A percentile compares a stretch with the other conserved stretches of the same genome.
Conservation (phyloP, 2,329 filamentous ascomycete species). For the Apiospora koreana region DNA sequence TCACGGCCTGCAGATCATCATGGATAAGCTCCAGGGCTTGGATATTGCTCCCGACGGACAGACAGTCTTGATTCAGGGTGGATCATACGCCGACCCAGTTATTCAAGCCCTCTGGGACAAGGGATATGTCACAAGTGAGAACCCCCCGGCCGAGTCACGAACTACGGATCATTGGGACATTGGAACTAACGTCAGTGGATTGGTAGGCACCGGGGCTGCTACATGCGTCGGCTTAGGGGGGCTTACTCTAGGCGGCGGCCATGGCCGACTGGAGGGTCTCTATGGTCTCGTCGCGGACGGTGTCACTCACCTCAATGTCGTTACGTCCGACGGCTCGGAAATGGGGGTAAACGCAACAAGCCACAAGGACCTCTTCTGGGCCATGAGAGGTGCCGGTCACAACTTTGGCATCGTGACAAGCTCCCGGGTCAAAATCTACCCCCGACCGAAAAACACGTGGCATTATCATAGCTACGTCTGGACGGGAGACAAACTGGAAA, state of each 20-base stretch:
- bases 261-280: slow-evolving; percentile 24
- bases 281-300: slow-evolving; percentile 27
- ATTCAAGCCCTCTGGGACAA: slow-evolving; percentile 17
- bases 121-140: slow-evolving; percentile 18
- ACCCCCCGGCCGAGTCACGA: neutral
- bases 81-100: slow-evolving; percentile 13
- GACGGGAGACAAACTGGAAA: slow-evolving; percentile 21
- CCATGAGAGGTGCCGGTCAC: slow-evolving; percentile 10
- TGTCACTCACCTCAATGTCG: slow-evolving; percentile 21
- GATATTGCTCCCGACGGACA: slow-evolving; percentile 3
- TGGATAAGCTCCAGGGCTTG: slow-evolving; percentile 20
- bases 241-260: slow-evolving; percentile 26
- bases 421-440: slow-evolving; percentile 35
- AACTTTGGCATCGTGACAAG: slow-evolving; percentile 20
- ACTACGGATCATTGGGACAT: no score
- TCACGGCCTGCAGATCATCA: slow-evolving; percentile 25
- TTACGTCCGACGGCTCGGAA: slow-evolving; percentile 20
- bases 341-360: slow-evolving; percentile 12
- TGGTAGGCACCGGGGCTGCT: slow-evolving; percentile 19
- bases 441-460: slow-evolving; percentile 22
- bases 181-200: no score
- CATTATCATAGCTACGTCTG: slow-evolving; percentile 26
- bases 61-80: slow-evolving; percentile 15
- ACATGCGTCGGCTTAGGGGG: slow-evolving; percentile 27
- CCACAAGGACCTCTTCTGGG: slow-evolving; percentile 16